A percentile compares a stretch with the other conserved stretches of the same genome.
Evolutionary conservation across 768 basidiomycete species (phyloP).

Genomic region (Tricholoma bakamatsutake): DNA sequence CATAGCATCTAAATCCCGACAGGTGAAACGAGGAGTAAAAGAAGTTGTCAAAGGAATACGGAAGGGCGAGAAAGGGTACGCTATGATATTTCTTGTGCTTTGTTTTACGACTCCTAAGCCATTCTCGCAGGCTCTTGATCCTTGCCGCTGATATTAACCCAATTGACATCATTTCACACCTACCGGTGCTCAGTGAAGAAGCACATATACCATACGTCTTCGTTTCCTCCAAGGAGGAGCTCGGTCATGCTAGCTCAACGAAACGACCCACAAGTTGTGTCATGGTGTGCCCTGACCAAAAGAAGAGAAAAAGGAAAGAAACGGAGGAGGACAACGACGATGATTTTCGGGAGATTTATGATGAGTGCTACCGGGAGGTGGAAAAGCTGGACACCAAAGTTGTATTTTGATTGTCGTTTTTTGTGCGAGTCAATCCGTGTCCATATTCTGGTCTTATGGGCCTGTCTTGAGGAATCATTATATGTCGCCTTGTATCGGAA

Average conservation of each 20-base stretch:
- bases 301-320: slow-evolving; percentile 67
- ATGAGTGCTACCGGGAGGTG: slow-evolving; percentile 83
- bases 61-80: slow-evolving; percentile 95
- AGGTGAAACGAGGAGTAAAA: slow-evolving; percentile 97
- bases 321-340: slow-evolving; percentile 62
- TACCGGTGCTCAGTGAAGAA: slow-evolving; percentile 93
- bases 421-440: not conserved
- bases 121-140: slow-evolving; percentile 61
- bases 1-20: slow-evolving; percentile 86
- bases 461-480: not conserved
- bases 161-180: slow-evolving; percentile 96
- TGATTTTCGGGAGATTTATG: slow-evolving; percentile 83
- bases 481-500: not conserved
- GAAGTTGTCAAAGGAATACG: slow-evolving; percentile 97
- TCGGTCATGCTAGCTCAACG: slow-evolving; percentile 92
- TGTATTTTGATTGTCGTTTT: slow-evolving; percentile 43
- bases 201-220: slow-evolving; percentile 87
- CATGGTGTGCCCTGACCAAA: slow-evolving; percentile 82
- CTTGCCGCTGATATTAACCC: slow-evolving; percentile 97
- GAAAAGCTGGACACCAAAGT: slow-evolving; percentile 70
- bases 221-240: slow-evolving; percentile 88
- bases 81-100: slow-evolving; percentile 9
- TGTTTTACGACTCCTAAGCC: not conserved
- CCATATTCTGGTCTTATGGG: not conserved
- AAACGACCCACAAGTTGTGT: slow-evolving; percentile 99